A percentile compares a stretch with the other conserved stretches of the same genome.
phyloP scores from a whole-genome alignment of 2,329 filamentous ascomycete species.

The Hyphodiscus sp. region DNA sequence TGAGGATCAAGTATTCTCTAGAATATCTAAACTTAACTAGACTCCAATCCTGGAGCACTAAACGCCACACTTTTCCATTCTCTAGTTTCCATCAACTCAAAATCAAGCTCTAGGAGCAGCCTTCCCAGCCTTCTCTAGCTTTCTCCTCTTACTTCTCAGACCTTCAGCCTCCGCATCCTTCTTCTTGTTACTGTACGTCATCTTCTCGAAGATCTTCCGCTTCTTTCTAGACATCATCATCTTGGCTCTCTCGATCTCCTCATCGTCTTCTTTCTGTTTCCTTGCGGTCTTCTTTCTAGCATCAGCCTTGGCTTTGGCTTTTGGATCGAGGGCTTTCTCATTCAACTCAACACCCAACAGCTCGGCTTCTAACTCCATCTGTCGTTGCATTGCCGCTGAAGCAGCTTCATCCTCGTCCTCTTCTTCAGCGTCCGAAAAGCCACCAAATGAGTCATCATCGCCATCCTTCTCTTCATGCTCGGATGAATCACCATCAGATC shows the following conservation, averaged over 20 bases:
- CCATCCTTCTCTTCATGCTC: constrained; percentile 32
- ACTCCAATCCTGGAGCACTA: constrained; percentile 2
- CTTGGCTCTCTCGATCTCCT: constrained; percentile 88
- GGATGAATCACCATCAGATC: constrained; percentile 32
- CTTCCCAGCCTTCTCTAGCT: constrained; percentile 58
- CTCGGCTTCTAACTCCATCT: constrained; percentile 89
- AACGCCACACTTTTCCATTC: constrained; percentile 21
- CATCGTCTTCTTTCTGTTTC: constrained; percentile 68
- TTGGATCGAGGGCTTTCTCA: constrained; percentile 44
- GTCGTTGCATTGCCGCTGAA: constrained; percentile 61
- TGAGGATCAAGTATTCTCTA: constrained; percentile 3
- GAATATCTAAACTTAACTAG: constrained; percentile 6
- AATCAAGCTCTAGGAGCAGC: constrained; percentile 16
- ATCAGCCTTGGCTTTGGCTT: constrained; percentile 60
- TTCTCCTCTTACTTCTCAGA: constrained; percentile 83
- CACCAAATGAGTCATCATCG: constrained; percentile 26
- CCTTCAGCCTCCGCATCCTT: constrained; percentile 85
- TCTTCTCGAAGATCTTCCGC: constrained; percentile 94
- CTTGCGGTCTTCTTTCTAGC: constrained; percentile 62
- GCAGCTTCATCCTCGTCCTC: constrained; percentile 56
- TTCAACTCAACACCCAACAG: constrained; percentile 62
- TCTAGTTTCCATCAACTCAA: not conserved
- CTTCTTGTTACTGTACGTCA: constrained; percentile 92
- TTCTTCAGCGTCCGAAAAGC: constrained; percentile 34
- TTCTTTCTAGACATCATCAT: constrained; percentile 99